phyloP scores from a whole-genome alignment of 208 protist genomes.

The Leishmania turanica region DNA sequence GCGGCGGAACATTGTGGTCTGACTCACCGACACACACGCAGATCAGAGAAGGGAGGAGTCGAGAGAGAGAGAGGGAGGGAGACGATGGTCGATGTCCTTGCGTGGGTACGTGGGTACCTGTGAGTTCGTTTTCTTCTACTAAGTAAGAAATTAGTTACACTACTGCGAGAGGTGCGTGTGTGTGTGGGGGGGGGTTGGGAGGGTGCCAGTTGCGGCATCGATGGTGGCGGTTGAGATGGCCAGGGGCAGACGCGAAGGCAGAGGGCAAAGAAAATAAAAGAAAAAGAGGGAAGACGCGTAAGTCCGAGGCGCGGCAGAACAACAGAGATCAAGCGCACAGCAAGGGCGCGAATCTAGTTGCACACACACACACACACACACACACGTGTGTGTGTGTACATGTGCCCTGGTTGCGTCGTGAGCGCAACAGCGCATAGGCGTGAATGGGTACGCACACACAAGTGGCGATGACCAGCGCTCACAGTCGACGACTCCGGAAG shows the following conservation, averaged over 20 bases:
- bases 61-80: background rate
- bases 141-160: slow-evolving; percentile 3
- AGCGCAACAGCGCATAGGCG: background rate
- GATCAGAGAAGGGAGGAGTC: background rate
- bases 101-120: background rate
- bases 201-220: background rate
- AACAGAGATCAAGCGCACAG: background rate
- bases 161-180: background rate
- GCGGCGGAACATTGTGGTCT: slow-evolving; percentile 67
- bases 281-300: background rate
- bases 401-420: background rate
- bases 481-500: background rate
- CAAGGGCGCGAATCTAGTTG: background rate
- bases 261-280: background rate
- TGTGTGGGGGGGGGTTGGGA: background rate
- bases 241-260: background rate
- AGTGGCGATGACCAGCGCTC: background rate
- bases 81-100: background rate
- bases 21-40: slow-evolving; percentile 1
- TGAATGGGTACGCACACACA: background rate
- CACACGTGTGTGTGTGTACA: background rate
- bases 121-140: background rate
- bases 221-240: background rate
- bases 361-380: no score
- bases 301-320: background rate